Conservation (phyloP, 2,329 filamentous ascomycete species). For the Shiraia sp. region DNA sequence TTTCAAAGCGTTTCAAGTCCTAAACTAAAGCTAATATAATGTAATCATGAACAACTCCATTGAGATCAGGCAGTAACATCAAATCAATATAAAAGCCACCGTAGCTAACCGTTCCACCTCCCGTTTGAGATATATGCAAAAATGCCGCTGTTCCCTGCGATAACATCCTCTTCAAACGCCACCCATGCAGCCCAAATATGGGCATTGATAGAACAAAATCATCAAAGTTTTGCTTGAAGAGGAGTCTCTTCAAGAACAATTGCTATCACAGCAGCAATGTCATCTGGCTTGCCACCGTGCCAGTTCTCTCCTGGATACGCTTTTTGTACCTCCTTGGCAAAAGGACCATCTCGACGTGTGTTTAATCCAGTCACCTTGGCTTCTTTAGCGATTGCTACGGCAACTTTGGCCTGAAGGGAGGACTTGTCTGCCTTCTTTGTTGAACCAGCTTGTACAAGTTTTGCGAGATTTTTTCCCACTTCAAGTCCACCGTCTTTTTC, state of each 20-base stretch:
- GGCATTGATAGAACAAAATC: constrained; percentile 16
- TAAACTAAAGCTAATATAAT: no score
- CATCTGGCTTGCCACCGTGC: constrained; percentile 91
- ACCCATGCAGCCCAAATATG: constrained; percentile 25
- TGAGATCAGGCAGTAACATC: constrained; percentile 1
- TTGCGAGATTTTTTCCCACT: constrained; percentile 63
- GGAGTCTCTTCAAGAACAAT: constrained; percentile 36
- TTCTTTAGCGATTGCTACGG: constrained; percentile 75
- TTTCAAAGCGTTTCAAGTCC: background rate
- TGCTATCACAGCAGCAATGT: constrained; percentile 85
- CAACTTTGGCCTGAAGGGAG: constrained; percentile 77
- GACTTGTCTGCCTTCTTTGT: constrained; percentile 45
- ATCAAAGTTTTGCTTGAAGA: constrained; percentile 16
- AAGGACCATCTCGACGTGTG: constrained; percentile 81
- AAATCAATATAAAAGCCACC: constrained; percentile 2
- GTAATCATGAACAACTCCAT: background rate
- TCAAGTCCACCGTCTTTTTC: constrained; percentile 52
- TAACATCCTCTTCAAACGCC: constrained; percentile 26
- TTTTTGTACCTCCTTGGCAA: constrained; percentile 90
- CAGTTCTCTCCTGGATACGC: constrained; percentile 85
- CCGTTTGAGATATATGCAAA: constrained; percentile 11
- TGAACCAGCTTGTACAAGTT: constrained; percentile 57
- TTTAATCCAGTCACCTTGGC: constrained; percentile 86
- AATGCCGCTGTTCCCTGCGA: constrained; percentile 10
- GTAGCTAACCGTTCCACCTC: constrained; percentile 4